Evolutionary conservation across 805 yeast genomes (phyloP), one percentile per base, ranked within the genome.

Genomic region (Metschnikowia baotianmanensis): DNA sequence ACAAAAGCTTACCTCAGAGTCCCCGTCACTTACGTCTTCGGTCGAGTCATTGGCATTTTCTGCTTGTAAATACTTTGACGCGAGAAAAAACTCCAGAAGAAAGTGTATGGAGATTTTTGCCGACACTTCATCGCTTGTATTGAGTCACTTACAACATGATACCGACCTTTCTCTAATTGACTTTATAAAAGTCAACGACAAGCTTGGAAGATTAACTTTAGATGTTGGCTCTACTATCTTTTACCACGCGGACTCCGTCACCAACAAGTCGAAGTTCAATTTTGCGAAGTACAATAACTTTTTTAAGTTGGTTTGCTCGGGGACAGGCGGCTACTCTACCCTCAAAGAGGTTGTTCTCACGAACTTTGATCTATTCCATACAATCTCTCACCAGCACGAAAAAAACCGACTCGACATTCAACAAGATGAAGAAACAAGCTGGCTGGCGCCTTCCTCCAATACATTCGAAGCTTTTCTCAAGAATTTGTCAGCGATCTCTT

Each of bases 141-240:
- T 80, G 24, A 42, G 59, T 9, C 58, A 66, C 21, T 55, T 78
- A 13, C 58, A 58, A 22, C 65, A 74, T 22, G 69, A 69, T 22
- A 65, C 58, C 24, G 82, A 77, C 47, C 60, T 80, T 26, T 64
- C 80, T 4, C 46, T 77, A 22, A 71, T 75, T 34, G 78, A 74
- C 50, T 75, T 76, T 47, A 48, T 68, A 26, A 67, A 64, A 43
- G 48, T 45, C 11, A 67, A 67, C 45, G 55, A 56, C 21, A 61
- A 62, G 5, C 53, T 78, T 19, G 46, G 61, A 6, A 57, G 62
- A 10, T 45, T 80, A 17, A 59, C 65, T 8, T 56, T 80, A 11
- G 84, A 79, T 50, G 55, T 79, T 30, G 64, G 65, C 44, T 77
- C 83, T 24, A 61, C 59, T 19, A 67, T 78, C 11, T 79, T 69